phyloP scores from a whole-genome alignment of 495 filamentous ascomycete species.

The Penicillium psychrofluorescens region DNA sequence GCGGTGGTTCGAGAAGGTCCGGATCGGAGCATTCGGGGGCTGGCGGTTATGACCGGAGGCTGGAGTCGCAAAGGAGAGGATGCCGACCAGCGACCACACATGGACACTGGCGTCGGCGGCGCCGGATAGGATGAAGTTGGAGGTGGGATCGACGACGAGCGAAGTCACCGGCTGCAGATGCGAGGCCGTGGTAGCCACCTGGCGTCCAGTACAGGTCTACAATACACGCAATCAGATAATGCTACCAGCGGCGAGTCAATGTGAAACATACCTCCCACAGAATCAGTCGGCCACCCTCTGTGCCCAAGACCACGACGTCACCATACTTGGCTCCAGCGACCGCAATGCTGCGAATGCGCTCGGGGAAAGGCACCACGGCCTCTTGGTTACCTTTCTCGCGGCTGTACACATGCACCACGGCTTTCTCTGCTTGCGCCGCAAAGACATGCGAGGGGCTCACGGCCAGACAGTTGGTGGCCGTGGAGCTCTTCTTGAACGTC shows the following conservation, averaged over 20 bases:
- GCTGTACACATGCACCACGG: conserved; percentile 85
- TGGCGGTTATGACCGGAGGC: conserved; percentile 26
- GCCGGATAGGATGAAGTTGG: conserved; percentile 76
- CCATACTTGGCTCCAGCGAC: conserved; percentile 54
- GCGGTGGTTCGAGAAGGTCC: conserved; percentile 70
- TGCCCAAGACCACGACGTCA: conserved; percentile 72
- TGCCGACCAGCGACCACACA: conserved; percentile 73
- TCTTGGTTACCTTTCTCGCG: conserved; percentile 79
- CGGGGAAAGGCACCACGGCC: conserved; percentile 75
- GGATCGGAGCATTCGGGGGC: conserved; percentile 46
- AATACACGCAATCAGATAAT: not conserved
- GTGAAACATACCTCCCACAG: conserved; percentile 74
- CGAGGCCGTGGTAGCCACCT: conserved; percentile 76
- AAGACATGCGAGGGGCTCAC: conserved; percentile 81
- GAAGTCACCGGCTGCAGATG: conserved; percentile 82
- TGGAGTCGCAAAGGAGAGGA: conserved; percentile 58
- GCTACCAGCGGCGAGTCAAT: too few relatives aligned
- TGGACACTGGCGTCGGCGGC: conserved; percentile 84
- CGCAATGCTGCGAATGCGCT: conserved; percentile 69
- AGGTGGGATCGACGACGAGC: conserved; percentile 62
- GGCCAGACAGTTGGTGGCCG: conserved; percentile 68
- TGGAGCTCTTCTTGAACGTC: conserved; percentile 89
- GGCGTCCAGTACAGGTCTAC: conserved; percentile 77
- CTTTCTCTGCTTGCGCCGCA: conserved; percentile 83
- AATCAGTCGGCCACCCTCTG: conserved; percentile 75